These are phyloP conservation scores for Echites panduratus DNA, from an alignment of 257 asterid genomes.

Conservation along the genomic window DNA sequence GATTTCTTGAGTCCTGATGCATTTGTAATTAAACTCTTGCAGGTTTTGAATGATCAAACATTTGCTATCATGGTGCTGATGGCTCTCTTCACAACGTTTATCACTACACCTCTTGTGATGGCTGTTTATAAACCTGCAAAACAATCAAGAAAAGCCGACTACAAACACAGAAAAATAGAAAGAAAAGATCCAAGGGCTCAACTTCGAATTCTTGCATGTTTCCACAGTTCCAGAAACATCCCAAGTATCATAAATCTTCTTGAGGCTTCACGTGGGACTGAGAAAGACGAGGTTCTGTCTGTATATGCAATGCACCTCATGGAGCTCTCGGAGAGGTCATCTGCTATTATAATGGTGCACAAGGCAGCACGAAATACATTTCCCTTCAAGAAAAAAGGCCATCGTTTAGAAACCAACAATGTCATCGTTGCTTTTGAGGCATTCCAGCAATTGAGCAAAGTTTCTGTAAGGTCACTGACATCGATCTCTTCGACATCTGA, in stretches of 20 bases:
- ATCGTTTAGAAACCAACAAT: conserved; percentile 28
- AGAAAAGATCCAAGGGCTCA: conserved; percentile 31
- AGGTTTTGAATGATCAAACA: conserved; percentile 58
- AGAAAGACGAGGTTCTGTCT: conserved; percentile 36
- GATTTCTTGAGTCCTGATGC: neutral
- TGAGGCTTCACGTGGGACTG: conserved; percentile 53
- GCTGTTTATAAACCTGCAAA: conserved; percentile 51
- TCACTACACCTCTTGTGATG: conserved; percentile 49
- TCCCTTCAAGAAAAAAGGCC: conserved; percentile 43
- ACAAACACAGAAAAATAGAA: conserved; percentile 42
- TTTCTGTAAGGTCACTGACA: conserved; percentile 39
- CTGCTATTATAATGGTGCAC: conserved; percentile 57
- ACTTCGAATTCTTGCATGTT: conserved; percentile 44
- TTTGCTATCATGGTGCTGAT: conserved; percentile 58
- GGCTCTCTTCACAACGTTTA: conserved; percentile 60
- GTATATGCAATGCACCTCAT: conserved; percentile 54
- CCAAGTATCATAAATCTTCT: conserved; percentile 48
- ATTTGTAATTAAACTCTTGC: neutral
- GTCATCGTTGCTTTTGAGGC: conserved; percentile 56
- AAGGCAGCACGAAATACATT: conserved; percentile 41
- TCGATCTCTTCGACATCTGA: conserved; percentile 41
- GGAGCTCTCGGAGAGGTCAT: conserved; percentile 57
- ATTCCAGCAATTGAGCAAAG: conserved; percentile 39
- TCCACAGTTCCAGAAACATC: conserved; percentile 43
- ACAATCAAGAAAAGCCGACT: conserved; percentile 15